Percentiles rank a stretch among this genome's conserved stretches.
phyloP scores from a whole-genome alignment of 768 basidiomycete species.

The Suillus spraguei region DNA sequence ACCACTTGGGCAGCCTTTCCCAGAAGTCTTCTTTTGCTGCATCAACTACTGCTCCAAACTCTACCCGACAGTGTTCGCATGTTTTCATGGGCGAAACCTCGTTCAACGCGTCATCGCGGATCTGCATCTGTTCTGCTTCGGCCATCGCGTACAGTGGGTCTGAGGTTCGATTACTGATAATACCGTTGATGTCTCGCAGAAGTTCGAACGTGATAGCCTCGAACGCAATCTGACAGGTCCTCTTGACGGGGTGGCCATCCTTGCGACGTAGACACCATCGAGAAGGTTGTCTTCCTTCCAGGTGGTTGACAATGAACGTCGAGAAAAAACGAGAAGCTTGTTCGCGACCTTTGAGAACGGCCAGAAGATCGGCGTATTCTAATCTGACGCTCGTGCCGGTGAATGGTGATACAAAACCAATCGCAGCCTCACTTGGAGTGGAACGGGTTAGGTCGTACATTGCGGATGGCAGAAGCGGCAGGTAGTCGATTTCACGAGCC shows the following conservation, averaged over 20 bases:
- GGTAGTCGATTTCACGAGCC: conserved; percentile 56
- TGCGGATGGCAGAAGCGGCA: conserved; percentile 68
- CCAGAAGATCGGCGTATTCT: conserved; percentile 57
- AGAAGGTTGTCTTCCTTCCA: conserved; percentile 64
- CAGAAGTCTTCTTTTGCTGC: conserved; percentile 65
- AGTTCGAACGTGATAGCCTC: conserved; percentile 77
- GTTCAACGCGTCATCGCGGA: conserved; percentile 47
- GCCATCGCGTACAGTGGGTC: conserved; percentile 74
- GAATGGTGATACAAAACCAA: conserved; percentile 46
- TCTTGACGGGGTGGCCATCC: conserved; percentile 47
- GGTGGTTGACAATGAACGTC: conserved; percentile 73
- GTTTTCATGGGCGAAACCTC: conserved; percentile 50
- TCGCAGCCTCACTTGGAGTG: conserved; percentile 60
- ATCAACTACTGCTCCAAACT: conserved; percentile 63
- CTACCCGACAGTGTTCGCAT: conserved; percentile 65
- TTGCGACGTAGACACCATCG: conserved; percentile 50
- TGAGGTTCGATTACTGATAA: conserved; percentile 62
- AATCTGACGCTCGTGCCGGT: conserved; percentile 41
- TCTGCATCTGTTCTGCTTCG: conserved; percentile 68
- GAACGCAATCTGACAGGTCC: conserved; percentile 70
- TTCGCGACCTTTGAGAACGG: conserved; percentile 69
- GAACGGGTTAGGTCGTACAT: conserved; percentile 81
- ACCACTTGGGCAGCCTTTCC: conserved; percentile 66
- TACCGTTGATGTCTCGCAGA: conserved; percentile 71
- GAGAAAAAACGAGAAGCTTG: conserved; percentile 74